Percentiles rank a stretch among this genome's conserved stretches.
phyloP scores from a whole-genome alignment of 257 asterid species.

The Jaltomata sinuosa region DNA sequence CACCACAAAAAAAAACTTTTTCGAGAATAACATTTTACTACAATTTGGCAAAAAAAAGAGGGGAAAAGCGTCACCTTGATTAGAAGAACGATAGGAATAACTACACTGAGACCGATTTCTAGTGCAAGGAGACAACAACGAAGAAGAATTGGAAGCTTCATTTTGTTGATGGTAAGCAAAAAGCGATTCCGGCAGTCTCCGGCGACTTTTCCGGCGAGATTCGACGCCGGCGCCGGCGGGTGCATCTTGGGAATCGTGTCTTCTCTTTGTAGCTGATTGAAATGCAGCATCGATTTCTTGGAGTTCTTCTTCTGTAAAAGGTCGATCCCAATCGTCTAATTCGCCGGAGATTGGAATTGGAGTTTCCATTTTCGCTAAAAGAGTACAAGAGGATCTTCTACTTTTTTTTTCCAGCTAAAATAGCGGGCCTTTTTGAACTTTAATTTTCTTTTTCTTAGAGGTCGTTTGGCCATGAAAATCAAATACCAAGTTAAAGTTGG shows the following conservation, averaged over 20 bases:
- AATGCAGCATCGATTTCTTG: conserved; percentile 52
- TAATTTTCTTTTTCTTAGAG: not conserved
- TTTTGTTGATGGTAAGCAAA: conserved; percentile 28
- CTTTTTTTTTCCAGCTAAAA: not conserved
- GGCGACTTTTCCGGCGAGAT: conserved; percentile 30
- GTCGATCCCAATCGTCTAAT: conserved; percentile 46
- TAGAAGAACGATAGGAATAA: not conserved
- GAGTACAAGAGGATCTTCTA: not conserved
- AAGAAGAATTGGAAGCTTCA: conserved; percentile 4
- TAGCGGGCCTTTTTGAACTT: not conserved
- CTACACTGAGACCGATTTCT: conserved; percentile 11
- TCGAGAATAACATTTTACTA: not conserved
- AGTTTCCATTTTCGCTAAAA: not conserved
- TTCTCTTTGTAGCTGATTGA: conserved; percentile 31
- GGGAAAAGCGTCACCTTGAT: not conserved
- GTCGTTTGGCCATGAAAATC: too few species aligned
- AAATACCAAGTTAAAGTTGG: too few species aligned
- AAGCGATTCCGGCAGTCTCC: conserved; percentile 73
- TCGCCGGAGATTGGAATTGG: not conserved
- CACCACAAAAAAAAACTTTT: too few species aligned
- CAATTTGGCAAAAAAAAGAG: not conserved
- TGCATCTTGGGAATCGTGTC: not conserved
- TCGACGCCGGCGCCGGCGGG: not conserved
- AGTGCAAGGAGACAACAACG: conserved; percentile 26
- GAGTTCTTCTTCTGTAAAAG: conserved; percentile 69